Percentiles rank a stretch among this genome's conserved stretches.
These are phyloP conservation scores for Arbutus unedo DNA, from an alignment of 148 eudicot species.

Conservation along the genomic window DNA sequence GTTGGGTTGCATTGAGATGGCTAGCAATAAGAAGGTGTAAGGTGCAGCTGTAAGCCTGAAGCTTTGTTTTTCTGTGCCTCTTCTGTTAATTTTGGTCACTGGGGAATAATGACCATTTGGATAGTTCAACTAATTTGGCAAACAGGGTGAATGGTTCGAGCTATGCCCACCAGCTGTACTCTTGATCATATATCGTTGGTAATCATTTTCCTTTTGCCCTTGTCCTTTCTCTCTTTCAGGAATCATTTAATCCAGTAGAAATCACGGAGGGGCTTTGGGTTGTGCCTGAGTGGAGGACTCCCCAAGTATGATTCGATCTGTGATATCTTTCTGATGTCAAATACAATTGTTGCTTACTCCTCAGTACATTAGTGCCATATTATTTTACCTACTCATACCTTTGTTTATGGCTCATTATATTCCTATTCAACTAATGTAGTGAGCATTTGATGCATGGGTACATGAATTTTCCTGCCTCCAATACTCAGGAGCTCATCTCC, in stretches of 20 bases:
- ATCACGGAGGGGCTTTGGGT: slow-evolving; percentile 83
- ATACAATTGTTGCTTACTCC: slow-evolving; percentile 5
- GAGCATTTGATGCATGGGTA: neutral
- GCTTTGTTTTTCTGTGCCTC: neutral
- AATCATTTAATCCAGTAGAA: slow-evolving; percentile 88
- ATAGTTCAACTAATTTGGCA: slow-evolving; percentile 1
- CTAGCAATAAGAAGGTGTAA: neutral
- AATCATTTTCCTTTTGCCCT: neutral
- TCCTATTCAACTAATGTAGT: neutral
- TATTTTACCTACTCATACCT: neutral
- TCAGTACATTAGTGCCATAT: neutral
- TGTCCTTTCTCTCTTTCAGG: slow-evolving; percentile 38
- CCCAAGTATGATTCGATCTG: slow-evolving; percentile 56
- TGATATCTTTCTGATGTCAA: slow-evolving; percentile 9
- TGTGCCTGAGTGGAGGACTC: slow-evolving; percentile 91
- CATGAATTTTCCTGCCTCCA: slow-evolving; percentile 4
- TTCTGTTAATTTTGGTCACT: neutral
- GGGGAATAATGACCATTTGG: neutral
- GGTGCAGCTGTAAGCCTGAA: neutral
- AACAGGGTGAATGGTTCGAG: neutral
- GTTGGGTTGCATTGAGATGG: neutral
- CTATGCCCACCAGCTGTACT: neutral
- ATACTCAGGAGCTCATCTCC: neutral
- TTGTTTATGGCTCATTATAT: neutral
- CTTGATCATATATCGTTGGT: neutral